Evolutionary conservation across 345 rosid species (phyloP), one percentile per base, ranked within the genome.

Genomic region (Acer campestre): DNA sequence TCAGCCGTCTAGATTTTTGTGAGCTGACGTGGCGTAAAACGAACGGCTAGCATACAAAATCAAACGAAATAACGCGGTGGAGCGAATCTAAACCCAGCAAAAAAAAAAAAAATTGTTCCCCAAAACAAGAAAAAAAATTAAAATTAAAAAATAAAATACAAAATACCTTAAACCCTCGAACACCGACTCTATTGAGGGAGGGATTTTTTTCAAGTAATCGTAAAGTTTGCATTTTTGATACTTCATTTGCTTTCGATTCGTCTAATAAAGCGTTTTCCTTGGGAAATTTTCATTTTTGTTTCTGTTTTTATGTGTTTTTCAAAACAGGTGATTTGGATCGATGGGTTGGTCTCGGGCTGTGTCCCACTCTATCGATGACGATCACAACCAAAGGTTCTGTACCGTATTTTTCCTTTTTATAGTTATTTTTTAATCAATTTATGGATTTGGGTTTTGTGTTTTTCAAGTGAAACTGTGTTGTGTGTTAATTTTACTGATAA

Each of bases 331-430:
- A 73, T 66, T 78, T 3, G 61, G 71, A 78, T 62, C 64, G 64
- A 86, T 86, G 88, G 91, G 91, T 80, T 87, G 91, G 44, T 83
- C 88, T 62, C 83, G 88, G 58, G 66, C 81, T 29, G 85, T 82
- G 44, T 67, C 86, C 78, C 91, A 84, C 62, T 79, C 84, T 56
- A 78, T 79, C 31, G 87, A 85, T 2, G 88, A 85, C 22, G 91
- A 88, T 70, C 25, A 35, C 68, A 88, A 80, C 77, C 91, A 81
- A 48, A 86, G 88, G 89, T 88, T 61, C 38, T 63, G 20, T 9
- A 2, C 46, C 46, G 2, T 42, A 8, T 42, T 9, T 59, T 56
- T 4, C 0, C 4, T 35, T 35, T 35, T 35, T 35, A 35, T 35
- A 35, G 38, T 35, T 18, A 3, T 49, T 25, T 73, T 6, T 6